Evolutionary conservation across 2,329 filamentous ascomycete species (phyloP), one percentile per base, ranked within the genome.

Genomic region (Trichoderma koningii): DNA sequence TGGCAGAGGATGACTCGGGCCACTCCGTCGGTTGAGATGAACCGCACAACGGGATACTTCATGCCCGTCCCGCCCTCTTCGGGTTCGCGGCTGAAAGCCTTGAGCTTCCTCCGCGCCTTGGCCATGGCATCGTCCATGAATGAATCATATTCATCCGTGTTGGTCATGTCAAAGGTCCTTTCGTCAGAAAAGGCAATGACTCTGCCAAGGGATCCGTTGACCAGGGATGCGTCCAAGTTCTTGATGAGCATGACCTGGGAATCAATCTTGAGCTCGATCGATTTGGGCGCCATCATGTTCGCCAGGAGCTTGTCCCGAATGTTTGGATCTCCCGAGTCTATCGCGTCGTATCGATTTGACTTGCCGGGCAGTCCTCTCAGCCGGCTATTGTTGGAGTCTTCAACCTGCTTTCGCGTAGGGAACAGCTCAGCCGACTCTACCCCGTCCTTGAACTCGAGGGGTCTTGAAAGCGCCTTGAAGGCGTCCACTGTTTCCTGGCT

Each of bases 231-330:
- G 73, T 99, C 95, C 79, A 98, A 89, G 71, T 99, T 99, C 77
- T 99, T 99, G 82, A 99, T 97, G n/a, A 99, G 82, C 95, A 99
- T 99, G 51, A 99, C 96, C 74, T 99, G 96, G 0, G 95, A 92
- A 10, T 93, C 92, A 68, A 95, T 89, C 76, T 97, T 98, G 34
- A 99, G 79, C 41, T 90, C 87, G 21, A 99, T 85, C 0, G 78
- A 74, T 70, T 89, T 89, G 0, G 95, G 93, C 0, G 95, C 93
- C 91, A 99, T 97, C 86, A 96, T 96, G 73, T 94, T 97, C 6
- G 85, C 77, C 6, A 99, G 81, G 0, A 98, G 77, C 73, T 88
- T 93, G 52, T 96, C 92, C 38, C 91, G 88, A 44, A 89, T 77
- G 0, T 81, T 78, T 19, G 83, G 82, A 69, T 97, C 92, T 47